These are phyloP conservation scores for Backusella luteola DNA, from an alignment of 192 early-diverging fungal genomes.

Conservation along the genomic window DNA sequence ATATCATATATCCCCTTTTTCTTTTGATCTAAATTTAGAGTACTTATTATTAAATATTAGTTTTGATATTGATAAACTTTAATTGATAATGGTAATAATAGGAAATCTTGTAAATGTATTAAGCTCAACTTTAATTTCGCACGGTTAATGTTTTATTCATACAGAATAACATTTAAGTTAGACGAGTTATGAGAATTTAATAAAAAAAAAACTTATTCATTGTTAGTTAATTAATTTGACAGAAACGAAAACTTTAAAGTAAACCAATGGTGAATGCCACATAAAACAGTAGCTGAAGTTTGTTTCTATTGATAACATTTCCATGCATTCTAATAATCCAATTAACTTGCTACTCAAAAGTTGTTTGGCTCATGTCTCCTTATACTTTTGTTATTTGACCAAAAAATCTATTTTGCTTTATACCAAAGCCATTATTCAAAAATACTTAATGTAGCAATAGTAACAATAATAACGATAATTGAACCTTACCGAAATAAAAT, in stretches of 20 bases:
- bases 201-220: neutral
- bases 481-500: too few species aligned
- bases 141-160: neutral
- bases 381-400: neutral
- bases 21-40: neutral
- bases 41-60: neutral
- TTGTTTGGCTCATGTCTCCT: neutral
- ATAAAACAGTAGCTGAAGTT: neutral
- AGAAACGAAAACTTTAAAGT: neutral
- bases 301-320: neutral
- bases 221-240: neutral
- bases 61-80: neutral
- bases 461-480: neutral
- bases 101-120: too few species aligned
- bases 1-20: constrained; percentile 1
- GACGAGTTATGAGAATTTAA: neutral
- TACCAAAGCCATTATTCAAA: neutral
- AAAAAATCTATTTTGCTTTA: neutral
- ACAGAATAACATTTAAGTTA: neutral
- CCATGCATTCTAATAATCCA: neutral
- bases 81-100: neutral
- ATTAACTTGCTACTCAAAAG: neutral
- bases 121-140: neutral
- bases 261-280: neutral
- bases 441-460: neutral